Percentiles rank a stretch among this genome's conserved stretches.
Conservation (phyloP, 2,329 filamentous ascomycete genomes). For the Diplodia corticola region DNA sequence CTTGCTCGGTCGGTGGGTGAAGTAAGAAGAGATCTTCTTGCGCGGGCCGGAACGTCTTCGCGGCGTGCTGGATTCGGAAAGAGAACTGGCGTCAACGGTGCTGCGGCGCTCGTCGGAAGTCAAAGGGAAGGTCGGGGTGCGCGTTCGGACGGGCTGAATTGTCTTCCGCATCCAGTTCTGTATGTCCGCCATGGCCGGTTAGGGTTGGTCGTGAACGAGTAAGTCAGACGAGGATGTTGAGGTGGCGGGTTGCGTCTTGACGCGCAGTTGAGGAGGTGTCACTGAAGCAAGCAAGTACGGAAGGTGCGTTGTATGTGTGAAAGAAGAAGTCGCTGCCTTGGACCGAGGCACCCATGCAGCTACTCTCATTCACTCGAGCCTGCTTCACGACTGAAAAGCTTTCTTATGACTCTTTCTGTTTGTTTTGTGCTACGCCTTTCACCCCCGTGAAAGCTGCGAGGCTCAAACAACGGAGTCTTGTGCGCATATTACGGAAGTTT, state of each 20-base stretch:
- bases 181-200: constrained; percentile 4
- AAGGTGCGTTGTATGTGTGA: background rate
- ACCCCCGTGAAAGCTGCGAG: background rate
- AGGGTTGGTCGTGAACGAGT: background rate
- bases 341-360: background rate
- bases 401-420: background rate
- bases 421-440: background rate
- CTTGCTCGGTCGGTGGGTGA: constrained; percentile 36
- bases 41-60: constrained; percentile 6
- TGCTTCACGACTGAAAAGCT: background rate
- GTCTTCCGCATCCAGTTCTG: constrained; percentile 21
- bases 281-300: background rate
- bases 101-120: constrained; percentile 2
- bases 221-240: background rate
- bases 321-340: background rate
- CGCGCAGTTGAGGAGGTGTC: background rate
- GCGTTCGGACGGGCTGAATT: constrained; percentile 9
- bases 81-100: background rate
- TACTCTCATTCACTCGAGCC: background rate
- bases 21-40: constrained; percentile 19
- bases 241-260: background rate
- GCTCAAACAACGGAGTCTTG: background rate
- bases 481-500: background rate
- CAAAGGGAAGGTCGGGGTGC: constrained; percentile 1
- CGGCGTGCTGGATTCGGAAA: constrained; percentile 13